Conservation (phyloP, 305 asterid genomes). For the Fraxinus greggii region DNA sequence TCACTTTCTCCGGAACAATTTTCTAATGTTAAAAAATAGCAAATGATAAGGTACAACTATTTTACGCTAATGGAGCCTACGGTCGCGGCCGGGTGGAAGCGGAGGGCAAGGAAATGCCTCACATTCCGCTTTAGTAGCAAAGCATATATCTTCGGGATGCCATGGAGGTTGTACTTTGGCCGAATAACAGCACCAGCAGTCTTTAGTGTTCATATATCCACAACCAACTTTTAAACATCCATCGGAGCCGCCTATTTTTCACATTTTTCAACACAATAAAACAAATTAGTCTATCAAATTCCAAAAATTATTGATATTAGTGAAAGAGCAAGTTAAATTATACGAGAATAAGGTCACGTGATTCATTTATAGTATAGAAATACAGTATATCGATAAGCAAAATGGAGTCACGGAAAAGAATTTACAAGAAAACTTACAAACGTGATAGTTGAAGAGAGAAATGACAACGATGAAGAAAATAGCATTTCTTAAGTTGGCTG, state of each 20-base stretch:
- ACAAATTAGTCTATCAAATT: background rate
- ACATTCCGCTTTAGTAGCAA: background rate
- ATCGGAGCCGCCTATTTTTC: background rate
- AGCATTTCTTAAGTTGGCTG: too few relatives aligned
- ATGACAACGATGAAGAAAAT: too few relatives aligned
- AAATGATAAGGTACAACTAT: background rate
- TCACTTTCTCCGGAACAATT: too few relatives aligned
- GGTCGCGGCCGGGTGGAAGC: background rate
- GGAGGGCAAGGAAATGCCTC: background rate
- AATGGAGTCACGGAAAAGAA: too few relatives aligned
- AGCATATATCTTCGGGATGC: background rate
- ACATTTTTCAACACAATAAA: too few relatives aligned
- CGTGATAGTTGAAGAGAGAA: background rate
- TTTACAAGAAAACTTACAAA: background rate
- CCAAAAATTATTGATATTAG: too few relatives aligned
- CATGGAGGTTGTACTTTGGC: background rate
- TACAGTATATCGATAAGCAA: too few relatives aligned
- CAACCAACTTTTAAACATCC: background rate
- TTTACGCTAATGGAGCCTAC: background rate
- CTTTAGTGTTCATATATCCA: background rate
- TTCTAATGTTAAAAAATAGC: too few relatives aligned
- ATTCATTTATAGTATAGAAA: too few relatives aligned
- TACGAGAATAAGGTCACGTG: too few relatives aligned
- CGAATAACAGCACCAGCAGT: background rate
- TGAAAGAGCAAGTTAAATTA: too few relatives aligned